phyloP scores from a whole-genome alignment of 148 eudicot species.

The Amaranthus palmeri region DNA sequence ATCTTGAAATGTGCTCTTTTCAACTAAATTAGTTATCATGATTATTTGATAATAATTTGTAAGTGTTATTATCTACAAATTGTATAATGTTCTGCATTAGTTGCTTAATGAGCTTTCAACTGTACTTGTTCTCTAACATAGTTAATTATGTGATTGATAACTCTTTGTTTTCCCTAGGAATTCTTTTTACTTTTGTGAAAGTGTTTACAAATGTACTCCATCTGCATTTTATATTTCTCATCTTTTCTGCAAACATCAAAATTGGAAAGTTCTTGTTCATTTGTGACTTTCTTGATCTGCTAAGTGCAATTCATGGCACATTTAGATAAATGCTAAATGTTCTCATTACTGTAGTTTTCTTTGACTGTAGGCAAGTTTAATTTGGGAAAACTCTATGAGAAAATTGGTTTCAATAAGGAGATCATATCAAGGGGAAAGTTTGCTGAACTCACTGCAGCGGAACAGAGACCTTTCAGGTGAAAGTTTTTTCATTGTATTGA shows the following conservation, averaged over 20 bases:
- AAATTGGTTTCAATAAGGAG: constrained; percentile 89
- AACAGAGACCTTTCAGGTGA: constrained; percentile 87
- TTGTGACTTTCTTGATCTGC: constrained; percentile 2
- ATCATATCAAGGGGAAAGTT: constrained; percentile 83
- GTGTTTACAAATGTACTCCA: background rate
- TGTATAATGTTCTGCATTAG: background rate
- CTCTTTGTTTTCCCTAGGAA: background rate
- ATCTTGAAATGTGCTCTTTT: background rate
- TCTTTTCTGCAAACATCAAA: background rate
- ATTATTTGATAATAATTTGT: background rate
- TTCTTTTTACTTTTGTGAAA: background rate
- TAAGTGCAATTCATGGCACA: background rate
- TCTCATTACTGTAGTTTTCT: constrained; percentile 4
- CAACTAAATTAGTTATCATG: background rate
- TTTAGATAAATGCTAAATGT: background rate
- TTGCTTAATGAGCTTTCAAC: background rate
- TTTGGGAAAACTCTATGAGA: constrained; percentile 74
- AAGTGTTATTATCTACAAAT: background rate
- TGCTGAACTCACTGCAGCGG: constrained; percentile 90
- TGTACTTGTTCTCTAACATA: background rate
- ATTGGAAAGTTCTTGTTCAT: background rate
- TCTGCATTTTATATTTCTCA: background rate
- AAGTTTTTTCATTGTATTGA: constrained; percentile 5
- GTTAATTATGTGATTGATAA: background rate
- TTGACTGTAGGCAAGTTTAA: constrained; percentile 60